A percentile compares a stretch with the other conserved stretches of the same genome.
phyloP scores from a whole-genome alignment of 768 basidiomycete genomes.

The Mrakia hoshinonis region DNA sequence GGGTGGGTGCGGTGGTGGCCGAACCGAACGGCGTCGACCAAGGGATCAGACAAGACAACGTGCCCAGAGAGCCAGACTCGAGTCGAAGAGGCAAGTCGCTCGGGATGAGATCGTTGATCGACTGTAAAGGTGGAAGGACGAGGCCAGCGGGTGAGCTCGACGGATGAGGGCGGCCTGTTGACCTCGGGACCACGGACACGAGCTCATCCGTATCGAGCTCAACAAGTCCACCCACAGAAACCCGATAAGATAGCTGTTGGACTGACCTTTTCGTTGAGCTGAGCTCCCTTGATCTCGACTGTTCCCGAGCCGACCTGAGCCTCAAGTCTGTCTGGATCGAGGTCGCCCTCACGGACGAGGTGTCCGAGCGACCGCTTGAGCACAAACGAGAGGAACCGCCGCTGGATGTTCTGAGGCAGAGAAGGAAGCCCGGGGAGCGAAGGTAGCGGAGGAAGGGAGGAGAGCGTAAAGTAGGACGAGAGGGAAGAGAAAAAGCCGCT shows the following conservation, averaged over 20 bases:
- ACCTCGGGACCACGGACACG: background rate
- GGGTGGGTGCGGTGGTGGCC: background rate
- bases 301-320: conserved; percentile 86
- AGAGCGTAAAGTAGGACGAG: conserved; percentile 34
- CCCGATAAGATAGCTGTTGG: conserved; percentile 12
- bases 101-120: conserved; percentile 63
- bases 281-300: conserved; percentile 74
- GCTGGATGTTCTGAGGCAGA: conserved; percentile 55
- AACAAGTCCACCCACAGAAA: conserved; percentile 8
- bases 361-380: conserved; percentile 75
- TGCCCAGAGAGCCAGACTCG: conserved; percentile 62
- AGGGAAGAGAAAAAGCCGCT: conserved; percentile 26
- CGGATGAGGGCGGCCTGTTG: background rate
- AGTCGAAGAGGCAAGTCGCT: conserved; percentile 55
- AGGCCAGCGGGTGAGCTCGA: too few relatives aligned
- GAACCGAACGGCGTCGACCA: conserved; percentile 34
- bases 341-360: conserved; percentile 77
- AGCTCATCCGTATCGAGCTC: background rate
- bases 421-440: conserved; percentile 38
- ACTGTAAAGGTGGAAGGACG: conserved; percentile 45
- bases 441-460: conserved; percentile 32
- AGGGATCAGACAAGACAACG: conserved; percentile 68
- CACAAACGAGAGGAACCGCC: conserved; percentile 80
- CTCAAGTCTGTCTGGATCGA: conserved; percentile 77
- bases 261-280: conserved; percentile 66